Evolutionary conservation across 1,284 basidiomycete species (phyloP).

Genomic region (Thelephora terrestris): DNA sequence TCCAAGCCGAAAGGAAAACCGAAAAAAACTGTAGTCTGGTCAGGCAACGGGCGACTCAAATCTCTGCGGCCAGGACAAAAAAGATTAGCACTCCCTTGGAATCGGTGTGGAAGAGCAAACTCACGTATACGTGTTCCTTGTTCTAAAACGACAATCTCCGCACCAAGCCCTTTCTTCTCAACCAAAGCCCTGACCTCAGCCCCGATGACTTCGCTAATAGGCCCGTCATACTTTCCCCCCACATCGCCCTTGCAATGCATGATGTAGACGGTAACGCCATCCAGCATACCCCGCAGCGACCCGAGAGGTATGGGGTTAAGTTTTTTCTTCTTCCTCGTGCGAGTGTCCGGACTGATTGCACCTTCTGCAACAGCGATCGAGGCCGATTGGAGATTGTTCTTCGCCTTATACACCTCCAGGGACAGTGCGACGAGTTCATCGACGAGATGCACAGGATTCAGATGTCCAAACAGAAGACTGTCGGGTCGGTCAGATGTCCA

Average conservation of each 20-base stretch:
- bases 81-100: not conserved
- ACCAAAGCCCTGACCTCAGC: conserved; percentile 51
- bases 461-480: conserved; percentile 62
- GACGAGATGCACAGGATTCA: conserved; percentile 62
- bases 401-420: conserved; percentile 42
- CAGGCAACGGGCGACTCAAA: not conserved
- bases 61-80: conserved; percentile 1
- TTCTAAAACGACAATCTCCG: conserved; percentile 49
- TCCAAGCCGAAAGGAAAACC: too few species aligned
- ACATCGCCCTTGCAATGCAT: conserved; percentile 76
- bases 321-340: conserved; percentile 39
- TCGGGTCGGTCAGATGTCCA: conserved; percentile 57
- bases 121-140: conserved; percentile 68
- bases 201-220: conserved; percentile 48
- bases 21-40: too few species aligned
- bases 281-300: conserved; percentile 39
- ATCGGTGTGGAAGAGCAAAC: conserved; percentile 16
- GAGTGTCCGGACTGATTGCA: conserved; percentile 9
- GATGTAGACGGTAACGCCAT: conserved; percentile 55
- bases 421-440: conserved; percentile 59
- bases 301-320: conserved; percentile 26
- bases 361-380: not conserved
- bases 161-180: conserved; percentile 45
- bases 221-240: conserved; percentile 27
- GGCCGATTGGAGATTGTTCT: conserved; percentile 9